A percentile compares a stretch with the other conserved stretches of the same genome.
phyloP scores from a whole-genome alignment of 495 filamentous ascomycete species.

The Penicillium ucsense region DNA sequence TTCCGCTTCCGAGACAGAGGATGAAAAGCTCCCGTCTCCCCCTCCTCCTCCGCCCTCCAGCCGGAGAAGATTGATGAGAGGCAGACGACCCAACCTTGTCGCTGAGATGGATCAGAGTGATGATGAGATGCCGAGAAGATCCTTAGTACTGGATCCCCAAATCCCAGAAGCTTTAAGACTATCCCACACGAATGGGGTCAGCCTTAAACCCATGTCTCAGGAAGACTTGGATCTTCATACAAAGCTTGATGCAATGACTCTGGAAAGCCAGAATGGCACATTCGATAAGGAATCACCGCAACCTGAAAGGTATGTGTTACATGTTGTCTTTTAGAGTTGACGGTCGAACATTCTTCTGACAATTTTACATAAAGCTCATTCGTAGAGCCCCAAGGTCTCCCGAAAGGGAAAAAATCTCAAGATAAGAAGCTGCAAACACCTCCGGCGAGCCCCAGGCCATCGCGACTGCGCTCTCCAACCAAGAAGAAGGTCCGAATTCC shows the following conservation, averaged over 20 bases:
- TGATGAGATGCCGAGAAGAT: conserved; percentile 5
- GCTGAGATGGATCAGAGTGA: conserved; percentile 8
- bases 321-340: not conserved
- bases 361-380: conserved; percentile 10
- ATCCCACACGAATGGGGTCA: conserved; percentile 4
- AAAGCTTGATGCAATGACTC: conserved; percentile 12
- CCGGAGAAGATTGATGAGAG: conserved; percentile 28
- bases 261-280: conserved; percentile 18
- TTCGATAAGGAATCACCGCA: conserved; percentile 12
- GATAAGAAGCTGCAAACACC: conserved; percentile 25
- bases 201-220: conserved; percentile 14
- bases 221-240: conserved; percentile 16
- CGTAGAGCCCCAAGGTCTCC: conserved; percentile 15
- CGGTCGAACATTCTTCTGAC: not conserved
- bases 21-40: conserved; percentile 15
- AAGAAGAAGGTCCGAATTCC: conserved; percentile 42
- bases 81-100: conserved; percentile 20
- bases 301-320: conserved; percentile 14
- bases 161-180: conserved; percentile 12
- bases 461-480: conserved; percentile 39
- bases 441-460: conserved; percentile 36
- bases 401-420: conserved; percentile 7
- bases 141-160: conserved; percentile 12
- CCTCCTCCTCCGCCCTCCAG: conserved; percentile 17
- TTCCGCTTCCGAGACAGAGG: conserved; percentile 24